Evolutionary conservation across 306 rosid genomes (phyloP), one percentile per base, ranked within the genome.

Genomic region (Quercus gilva): DNA sequence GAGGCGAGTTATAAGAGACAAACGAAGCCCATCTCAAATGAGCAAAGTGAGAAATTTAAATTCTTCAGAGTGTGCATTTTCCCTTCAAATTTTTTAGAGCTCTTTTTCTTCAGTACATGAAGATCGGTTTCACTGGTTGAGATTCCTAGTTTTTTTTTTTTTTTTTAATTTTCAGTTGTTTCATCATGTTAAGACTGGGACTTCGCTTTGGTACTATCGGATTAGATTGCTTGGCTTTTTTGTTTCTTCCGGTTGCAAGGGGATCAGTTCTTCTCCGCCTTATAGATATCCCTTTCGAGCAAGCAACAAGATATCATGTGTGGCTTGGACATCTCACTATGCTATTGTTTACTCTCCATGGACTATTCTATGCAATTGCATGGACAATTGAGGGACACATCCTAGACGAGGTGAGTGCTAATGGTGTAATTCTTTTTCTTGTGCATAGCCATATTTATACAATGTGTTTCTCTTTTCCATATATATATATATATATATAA

Each of bases 301-400:
- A 92, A 28, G 99, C 99, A 52, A 79, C 97, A 33, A 88, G 67
- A 77, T 94, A 94, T 80, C 99, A 94, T 82, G 97, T 94, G 5
- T 94, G 99, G 99, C 84, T 92, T 73, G 99, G 99, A 77, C 97
- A 94, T 83, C 95, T 94, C 59, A 92, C 97, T n/a, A 94, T 94
- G 97, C 81, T 81, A 75, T 18, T 94, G 28, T 94, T 94, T 75
- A 91, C 97, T 56, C 82, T 91, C 86, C 99, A 94, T n/a, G 97
- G 97, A 55, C 89, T 92, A 23, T 76, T 86, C 45, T 92, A 84
- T 78, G 73, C 84, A 18, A 57, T 85, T 55, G 86, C 75, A 52
- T 94, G 99, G 99, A 17, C 76, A 25, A 86, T 94, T 64, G 84
- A 90, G 4, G 97, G 97, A n/a, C 82, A 75, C 4, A 87, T 88